Evolutionary conservation across 1,284 basidiomycete genomes (phyloP).

Genomic region (Moesziomyces parantarcticus): DNA sequence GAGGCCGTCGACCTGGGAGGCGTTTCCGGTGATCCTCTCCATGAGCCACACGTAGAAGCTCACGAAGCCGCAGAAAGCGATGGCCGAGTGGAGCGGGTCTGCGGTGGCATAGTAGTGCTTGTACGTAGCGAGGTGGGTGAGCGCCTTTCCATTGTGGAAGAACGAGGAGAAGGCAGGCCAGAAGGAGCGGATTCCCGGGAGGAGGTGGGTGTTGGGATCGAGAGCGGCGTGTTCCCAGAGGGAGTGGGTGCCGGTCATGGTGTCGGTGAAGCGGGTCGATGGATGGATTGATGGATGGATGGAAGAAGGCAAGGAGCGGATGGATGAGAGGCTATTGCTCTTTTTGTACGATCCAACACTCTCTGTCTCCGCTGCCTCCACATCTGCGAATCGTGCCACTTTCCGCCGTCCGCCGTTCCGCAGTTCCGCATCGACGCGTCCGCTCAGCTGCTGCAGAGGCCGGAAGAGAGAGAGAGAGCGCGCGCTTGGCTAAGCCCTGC

Average conservation of each 20-base stretch:
- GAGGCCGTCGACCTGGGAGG: slow-evolving; percentile 61
- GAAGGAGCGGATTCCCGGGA: slow-evolving; percentile 46
- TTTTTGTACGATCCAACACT: not conserved
- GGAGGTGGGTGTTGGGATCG: slow-evolving; percentile 38
- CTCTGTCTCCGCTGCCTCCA: slow-evolving; percentile 1
- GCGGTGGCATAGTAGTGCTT: slow-evolving; percentile 53
- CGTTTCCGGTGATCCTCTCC: slow-evolving; percentile 62
- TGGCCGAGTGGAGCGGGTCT: slow-evolving; percentile 56
- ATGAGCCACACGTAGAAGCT: slow-evolving; percentile 55
- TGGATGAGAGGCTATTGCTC: slow-evolving; percentile 3
- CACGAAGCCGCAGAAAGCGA: slow-evolving; percentile 52
- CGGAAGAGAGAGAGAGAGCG: too few species aligned
- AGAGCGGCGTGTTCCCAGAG: slow-evolving; percentile 49
- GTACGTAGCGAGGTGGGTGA: slow-evolving; percentile 38
- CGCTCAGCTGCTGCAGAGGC: not conserved
- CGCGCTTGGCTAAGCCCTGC: slow-evolving; percentile 10
- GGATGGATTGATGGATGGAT: slow-evolving; percentile 5
- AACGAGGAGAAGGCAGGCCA: slow-evolving; percentile 30
- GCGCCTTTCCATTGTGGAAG: slow-evolving; percentile 29
- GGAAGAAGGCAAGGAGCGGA: not conserved
- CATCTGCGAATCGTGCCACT: too few species aligned
- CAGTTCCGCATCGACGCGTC: not conserved
- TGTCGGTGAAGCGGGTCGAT: slow-evolving; percentile 9
- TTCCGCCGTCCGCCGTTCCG: too few species aligned
- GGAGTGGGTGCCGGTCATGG: slow-evolving; percentile 21